phyloP scores from a whole-genome alignment of 202 grass and related monocot genomes.

The Eragrostis tef region DNA sequence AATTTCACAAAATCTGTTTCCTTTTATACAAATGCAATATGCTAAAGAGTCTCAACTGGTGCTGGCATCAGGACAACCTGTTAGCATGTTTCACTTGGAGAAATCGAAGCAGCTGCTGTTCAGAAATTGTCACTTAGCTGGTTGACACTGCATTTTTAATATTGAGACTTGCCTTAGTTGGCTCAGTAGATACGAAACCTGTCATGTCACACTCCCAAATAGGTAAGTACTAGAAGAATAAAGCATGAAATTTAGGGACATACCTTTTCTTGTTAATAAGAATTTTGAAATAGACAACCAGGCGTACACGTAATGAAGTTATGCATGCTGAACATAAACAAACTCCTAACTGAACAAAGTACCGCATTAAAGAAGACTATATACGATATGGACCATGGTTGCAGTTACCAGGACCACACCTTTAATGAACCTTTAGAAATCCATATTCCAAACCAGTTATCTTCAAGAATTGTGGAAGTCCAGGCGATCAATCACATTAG shows the following conservation, averaged over 20 bases:
- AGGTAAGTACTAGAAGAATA: constrained; percentile 52
- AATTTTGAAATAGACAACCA: background rate
- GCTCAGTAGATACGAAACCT: constrained; percentile 23
- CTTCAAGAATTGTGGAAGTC: constrained; percentile 38
- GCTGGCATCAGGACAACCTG: background rate
- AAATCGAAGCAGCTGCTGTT: background rate
- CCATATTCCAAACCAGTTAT: constrained; percentile 46
- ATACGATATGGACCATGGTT: constrained; percentile 33
- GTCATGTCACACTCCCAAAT: constrained; percentile 26
- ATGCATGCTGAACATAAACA: constrained; percentile 15
- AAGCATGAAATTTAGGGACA: background rate
- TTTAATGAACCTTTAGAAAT: constrained; percentile 50
- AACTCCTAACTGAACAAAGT: constrained; percentile 27
- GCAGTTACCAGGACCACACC: constrained; percentile 54
- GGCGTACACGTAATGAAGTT: constrained; percentile 13
- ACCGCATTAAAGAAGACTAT: constrained; percentile 28
- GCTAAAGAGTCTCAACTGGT: background rate
- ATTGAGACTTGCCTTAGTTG: constrained; percentile 18
- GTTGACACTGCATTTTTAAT: constrained; percentile 6
- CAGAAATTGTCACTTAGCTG: background rate
- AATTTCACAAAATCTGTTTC: background rate
- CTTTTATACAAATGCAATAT: constrained; percentile 10
- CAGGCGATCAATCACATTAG: constrained; percentile 22
- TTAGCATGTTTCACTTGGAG: constrained; percentile 11
- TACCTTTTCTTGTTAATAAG: too few species aligned